These are phyloP conservation scores for Linnemannia exigua DNA, from an alignment of 192 early-diverging fungal genomes.

Conservation along the genomic window DNA sequence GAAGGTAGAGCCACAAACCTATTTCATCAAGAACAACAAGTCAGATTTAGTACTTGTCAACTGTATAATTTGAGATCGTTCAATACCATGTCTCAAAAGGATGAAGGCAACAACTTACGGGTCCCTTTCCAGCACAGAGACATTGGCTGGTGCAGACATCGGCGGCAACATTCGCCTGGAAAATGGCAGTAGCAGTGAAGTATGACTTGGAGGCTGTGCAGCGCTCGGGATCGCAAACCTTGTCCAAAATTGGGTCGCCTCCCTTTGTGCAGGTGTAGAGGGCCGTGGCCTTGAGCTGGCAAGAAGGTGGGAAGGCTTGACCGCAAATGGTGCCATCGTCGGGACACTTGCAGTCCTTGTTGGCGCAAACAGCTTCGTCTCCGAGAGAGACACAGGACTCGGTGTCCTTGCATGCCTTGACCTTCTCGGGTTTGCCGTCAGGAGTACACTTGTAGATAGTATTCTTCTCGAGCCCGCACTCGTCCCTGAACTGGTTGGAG, in stretches of 20 bases:
- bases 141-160: not conserved
- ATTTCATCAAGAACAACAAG: not conserved
- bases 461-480: not conserved
- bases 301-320: not conserved
- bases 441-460: not conserved
- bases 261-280: slow-evolving; percentile 1
- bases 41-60: too few species aligned
- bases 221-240: not conserved
- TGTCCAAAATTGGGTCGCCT: not conserved
- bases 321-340: slow-evolving; percentile 3
- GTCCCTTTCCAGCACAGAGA: not conserved
- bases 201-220: not conserved
- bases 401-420: slow-evolving; percentile 1
- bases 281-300: not conserved
- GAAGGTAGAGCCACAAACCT: slow-evolving; percentile 18
- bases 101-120: not conserved
- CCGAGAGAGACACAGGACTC: not conserved
- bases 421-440: not conserved
- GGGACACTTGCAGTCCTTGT: not conserved
- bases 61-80: too few species aligned
- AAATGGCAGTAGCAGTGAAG: not conserved
- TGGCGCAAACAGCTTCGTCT: not conserved
- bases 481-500: not conserved
- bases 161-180: not conserved
- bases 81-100: too few species aligned